A percentile compares a stretch with the other conserved stretches of the same genome.
Conservation (phyloP, 306 rosid genomes). For the Quercus parvula region DNA sequence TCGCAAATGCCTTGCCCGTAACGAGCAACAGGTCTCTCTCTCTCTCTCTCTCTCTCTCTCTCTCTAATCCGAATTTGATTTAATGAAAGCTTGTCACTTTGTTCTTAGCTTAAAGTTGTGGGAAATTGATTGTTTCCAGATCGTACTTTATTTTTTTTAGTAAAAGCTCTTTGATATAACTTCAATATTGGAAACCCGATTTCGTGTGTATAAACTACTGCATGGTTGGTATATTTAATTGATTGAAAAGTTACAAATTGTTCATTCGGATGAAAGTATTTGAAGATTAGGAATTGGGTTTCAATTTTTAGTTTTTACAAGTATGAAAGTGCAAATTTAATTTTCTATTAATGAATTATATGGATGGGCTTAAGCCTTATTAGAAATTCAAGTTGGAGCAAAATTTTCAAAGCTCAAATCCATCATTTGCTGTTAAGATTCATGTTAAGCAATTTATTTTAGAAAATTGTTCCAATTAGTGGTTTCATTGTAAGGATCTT, state of each 20-base stretch:
- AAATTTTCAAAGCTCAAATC: no score
- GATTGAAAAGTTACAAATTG: not conserved
- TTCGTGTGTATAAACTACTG: not conserved
- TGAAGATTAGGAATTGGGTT: not conserved
- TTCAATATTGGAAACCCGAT: not conserved
- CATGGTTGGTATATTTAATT: not conserved
- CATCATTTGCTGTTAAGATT: no score
- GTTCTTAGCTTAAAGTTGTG: not conserved
- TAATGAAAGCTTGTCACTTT: not conserved
- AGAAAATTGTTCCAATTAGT: not conserved
- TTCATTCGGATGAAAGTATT: no score
- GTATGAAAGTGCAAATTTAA: no score
- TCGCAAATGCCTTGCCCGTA: slow-evolving; percentile 90
- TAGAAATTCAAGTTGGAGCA: no score
- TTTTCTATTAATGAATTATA: no score
- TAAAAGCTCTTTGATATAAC: not conserved
- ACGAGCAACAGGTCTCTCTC: slow-evolving; percentile 66
- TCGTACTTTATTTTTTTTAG: no score
- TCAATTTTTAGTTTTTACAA: no score
- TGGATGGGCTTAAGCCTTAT: no score
- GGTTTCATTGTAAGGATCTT: not conserved
- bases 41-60: slow-evolving; percentile 24
- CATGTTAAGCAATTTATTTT: no score
- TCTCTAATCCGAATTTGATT: not conserved
- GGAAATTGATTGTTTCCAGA: not conserved